Evolutionary conservation across 169 alveolate species (phyloP).

Genomic region (Cryptosporidium meleagridis): DNA sequence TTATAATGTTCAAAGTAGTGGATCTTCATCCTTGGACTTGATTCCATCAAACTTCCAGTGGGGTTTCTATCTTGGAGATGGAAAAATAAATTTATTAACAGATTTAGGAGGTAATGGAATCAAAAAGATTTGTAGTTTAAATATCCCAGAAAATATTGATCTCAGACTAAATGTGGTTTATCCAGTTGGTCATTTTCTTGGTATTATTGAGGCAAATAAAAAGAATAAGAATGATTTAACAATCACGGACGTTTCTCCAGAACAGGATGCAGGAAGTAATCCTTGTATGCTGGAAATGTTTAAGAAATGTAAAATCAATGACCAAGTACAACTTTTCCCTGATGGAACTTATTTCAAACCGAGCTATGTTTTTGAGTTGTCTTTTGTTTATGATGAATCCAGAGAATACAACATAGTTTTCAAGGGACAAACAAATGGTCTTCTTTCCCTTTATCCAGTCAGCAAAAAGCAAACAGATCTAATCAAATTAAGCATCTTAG

Average conservation of each 20-base stretch:
- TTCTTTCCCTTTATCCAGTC: not conserved
- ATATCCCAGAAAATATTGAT: slow-evolving; percentile 5
- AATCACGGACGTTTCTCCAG: not conserved
- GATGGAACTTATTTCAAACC: not conserved
- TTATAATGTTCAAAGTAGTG: not conserved
- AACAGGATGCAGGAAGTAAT: not conserved
- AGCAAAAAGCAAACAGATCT: not conserved
- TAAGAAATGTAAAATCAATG: slow-evolving; percentile 18
- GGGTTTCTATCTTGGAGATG: slow-evolving; percentile 49
- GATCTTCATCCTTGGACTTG: not conserved
- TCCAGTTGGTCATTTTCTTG: slow-evolving; percentile 50
- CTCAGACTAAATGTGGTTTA: slow-evolving; percentile 48
- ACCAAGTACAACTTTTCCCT: slow-evolving; percentile 34
- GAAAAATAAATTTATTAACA: not conserved
- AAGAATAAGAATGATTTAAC: not conserved
- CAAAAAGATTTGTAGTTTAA: slow-evolving; percentile 18
- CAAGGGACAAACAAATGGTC: not conserved
- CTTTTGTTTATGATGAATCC: slow-evolving; percentile 16
- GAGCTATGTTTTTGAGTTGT: slow-evolving; percentile 8
- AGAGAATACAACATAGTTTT: slow-evolving; percentile 18
- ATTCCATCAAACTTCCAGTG: slow-evolving; percentile 15
- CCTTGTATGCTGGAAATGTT: slow-evolving; percentile 49
- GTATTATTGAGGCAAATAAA: slow-evolving; percentile 23
- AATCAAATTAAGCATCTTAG: slow-evolving; percentile 8
- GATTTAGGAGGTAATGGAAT: not conserved